Evolutionary conservation across 345 rosid genomes (phyloP).

Genomic region (Viola odorata): DNA sequence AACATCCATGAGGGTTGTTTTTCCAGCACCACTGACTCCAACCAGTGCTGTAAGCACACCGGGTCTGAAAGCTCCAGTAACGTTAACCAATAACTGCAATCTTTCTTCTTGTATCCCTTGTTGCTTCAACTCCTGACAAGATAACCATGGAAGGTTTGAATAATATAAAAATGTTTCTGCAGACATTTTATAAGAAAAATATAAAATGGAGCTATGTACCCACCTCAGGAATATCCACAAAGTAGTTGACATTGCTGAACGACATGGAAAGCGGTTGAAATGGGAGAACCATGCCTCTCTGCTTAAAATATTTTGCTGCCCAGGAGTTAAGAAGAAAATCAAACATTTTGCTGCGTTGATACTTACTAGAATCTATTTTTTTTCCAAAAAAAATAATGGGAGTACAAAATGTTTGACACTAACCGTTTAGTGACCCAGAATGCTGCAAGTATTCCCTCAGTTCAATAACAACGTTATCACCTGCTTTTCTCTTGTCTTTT

Average conservation of each 20-base stretch:
- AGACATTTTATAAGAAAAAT: neutral
- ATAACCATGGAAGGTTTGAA: constrained; percentile 13
- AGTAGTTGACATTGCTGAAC: constrained; percentile 84
- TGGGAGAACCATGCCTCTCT: constrained; percentile 98
- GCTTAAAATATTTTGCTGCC: constrained; percentile 82
- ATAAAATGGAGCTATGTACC: constrained; percentile 15
- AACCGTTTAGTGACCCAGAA: constrained; percentile 70
- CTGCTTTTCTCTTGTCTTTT: constrained; percentile 74
- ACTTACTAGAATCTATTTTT: neutral
- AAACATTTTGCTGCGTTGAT: constrained; percentile 4
- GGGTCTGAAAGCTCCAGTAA: constrained; percentile 94
- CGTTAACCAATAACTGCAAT: constrained; percentile 76
- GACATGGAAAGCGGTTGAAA: constrained; percentile 92
- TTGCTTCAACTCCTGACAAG: constrained; percentile 79
- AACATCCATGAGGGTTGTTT: constrained; percentile 99
- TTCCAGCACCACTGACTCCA: constrained; percentile 98
- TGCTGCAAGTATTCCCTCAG: constrained; percentile 77
- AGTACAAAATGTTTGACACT: constrained; percentile 14
- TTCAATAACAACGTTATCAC: constrained; percentile 63
- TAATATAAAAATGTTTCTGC: constrained; percentile 11
- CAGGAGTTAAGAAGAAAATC: constrained; percentile 13
- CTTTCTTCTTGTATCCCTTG: constrained; percentile 79
- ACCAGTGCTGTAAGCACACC: constrained; percentile 91
- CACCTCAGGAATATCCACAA: constrained; percentile 85
- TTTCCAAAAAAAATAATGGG: constrained; percentile 1